A percentile compares a stretch with the other conserved stretches of the same genome.
phyloP scores from a whole-genome alignment of 257 asterid genomes.

The Gentiana macrophylla region DNA sequence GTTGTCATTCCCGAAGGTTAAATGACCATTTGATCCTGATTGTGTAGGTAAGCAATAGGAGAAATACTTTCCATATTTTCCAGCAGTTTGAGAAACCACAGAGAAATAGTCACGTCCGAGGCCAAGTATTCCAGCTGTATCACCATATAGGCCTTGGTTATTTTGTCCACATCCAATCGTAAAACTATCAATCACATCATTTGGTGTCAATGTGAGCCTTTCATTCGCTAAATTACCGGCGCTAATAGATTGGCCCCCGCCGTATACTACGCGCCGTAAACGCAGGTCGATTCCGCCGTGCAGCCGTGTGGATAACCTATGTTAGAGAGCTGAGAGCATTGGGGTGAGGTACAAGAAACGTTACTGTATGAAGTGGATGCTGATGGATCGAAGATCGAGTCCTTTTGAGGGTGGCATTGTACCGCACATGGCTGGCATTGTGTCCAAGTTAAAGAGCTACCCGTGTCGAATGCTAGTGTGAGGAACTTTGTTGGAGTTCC shows the following conservation, averaged over 20 bases:
- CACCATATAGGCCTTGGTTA: constrained; percentile 55
- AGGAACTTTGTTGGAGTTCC: constrained; percentile 46
- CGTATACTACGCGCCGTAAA: constrained; percentile 45
- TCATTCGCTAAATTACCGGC: constrained; percentile 47
- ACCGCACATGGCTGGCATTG: constrained; percentile 58
- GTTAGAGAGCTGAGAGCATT: constrained; percentile 33
- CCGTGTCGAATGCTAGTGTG: constrained; percentile 61
- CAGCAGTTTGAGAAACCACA: constrained; percentile 49
- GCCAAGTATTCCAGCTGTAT: constrained; percentile 54
- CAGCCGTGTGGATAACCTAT: constrained; percentile 24
- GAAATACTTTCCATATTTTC: constrained; percentile 46
- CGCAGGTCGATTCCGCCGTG: constrained; percentile 23
- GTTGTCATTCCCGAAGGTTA: constrained; percentile 41
- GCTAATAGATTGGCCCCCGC: constrained; percentile 40
- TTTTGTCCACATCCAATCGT: constrained; percentile 71
- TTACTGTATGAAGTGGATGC: constrained; percentile 42
- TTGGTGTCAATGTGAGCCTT: constrained; percentile 31
- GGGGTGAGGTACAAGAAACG: constrained; percentile 29
- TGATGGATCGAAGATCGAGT: constrained; percentile 47
- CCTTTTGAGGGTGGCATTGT: constrained; percentile 47
- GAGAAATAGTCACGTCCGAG: constrained; percentile 50
- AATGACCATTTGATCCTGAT: constrained; percentile 47
- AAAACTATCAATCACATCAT: constrained; percentile 34
- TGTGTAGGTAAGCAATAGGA: constrained; percentile 66
- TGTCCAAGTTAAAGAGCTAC: constrained; percentile 83